phyloP scores from a whole-genome alignment of 2,329 filamentous ascomycete genomes.

The Clonostachys sp. region DNA sequence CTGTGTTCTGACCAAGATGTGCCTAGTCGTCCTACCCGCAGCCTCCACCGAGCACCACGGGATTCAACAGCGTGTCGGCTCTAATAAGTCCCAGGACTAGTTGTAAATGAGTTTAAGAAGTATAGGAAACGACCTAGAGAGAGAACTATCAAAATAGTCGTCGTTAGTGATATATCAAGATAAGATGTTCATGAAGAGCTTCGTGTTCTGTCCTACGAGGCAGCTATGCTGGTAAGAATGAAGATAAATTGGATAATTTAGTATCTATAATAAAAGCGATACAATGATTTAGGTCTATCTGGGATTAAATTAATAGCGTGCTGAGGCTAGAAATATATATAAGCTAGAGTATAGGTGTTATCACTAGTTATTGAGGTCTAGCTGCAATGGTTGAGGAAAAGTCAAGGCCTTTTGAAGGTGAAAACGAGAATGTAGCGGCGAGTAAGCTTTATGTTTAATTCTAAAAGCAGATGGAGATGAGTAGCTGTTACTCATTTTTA shows the following conservation, averaged over 20 bases:
- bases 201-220: constrained; percentile 75
- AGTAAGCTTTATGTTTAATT: too few species aligned
- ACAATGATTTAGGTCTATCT: constrained; percentile 71
- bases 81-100: too few species aligned
- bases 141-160: constrained; percentile 71
- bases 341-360: constrained; percentile 37
- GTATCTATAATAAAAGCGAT: constrained; percentile 70
- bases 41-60: too few species aligned
- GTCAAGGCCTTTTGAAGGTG: too few species aligned
- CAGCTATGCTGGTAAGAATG: constrained; percentile 20
- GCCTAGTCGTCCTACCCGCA: too few species aligned
- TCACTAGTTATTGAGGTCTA: constrained; percentile 36
- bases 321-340: constrained; percentile 54
- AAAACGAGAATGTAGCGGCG: too few species aligned
- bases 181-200: constrained; percentile 88
- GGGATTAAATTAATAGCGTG: constrained; percentile 63
- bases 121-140: constrained; percentile 34
- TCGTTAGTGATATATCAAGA: constrained; percentile 63
- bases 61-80: too few species aligned
- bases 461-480: too few species aligned
- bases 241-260: constrained; percentile 75
- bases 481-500: too few species aligned
- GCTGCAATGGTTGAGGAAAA: constrained; percentile 28
- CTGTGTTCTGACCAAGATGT: too few species aligned
- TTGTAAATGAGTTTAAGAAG: too few species aligned